Percentiles rank a stretch among this genome's conserved stretches.
Evolutionary conservation across 129 eudicot genomes (phyloP).

Genomic region (Heracleum sosnowskyi): DNA sequence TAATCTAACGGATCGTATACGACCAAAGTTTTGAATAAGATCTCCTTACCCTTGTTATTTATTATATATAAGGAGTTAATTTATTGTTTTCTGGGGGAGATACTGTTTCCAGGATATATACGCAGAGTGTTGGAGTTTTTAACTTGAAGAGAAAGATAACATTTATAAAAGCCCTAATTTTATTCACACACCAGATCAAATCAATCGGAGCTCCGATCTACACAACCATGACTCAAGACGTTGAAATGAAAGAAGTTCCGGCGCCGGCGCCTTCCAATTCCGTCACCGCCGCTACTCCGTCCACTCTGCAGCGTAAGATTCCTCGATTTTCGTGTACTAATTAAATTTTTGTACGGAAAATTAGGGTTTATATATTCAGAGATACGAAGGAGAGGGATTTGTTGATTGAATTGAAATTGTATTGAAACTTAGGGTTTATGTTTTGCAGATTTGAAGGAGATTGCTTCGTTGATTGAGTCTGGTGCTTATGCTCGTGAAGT

Average conservation of each 20-base stretch:
- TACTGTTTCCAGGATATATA: too few species aligned
- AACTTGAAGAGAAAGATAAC: conserved; percentile 4
- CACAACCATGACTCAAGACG: conserved; percentile 69
- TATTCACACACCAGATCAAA: not conserved
- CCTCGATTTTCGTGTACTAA: not conserved
- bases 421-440: not conserved
- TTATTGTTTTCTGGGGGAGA: too few species aligned
- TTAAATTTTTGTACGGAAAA: not conserved
- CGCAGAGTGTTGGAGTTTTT: not conserved
- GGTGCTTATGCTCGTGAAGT: conserved; percentile 83
- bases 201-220: conserved; percentile 1
- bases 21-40: too few species aligned
- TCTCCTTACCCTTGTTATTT: too few species aligned
- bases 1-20: too few species aligned
- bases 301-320: conserved; percentile 58
- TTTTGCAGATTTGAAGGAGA: conserved; percentile 67
- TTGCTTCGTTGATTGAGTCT: conserved; percentile 57
- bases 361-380: not conserved
- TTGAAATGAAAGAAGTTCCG: conserved; percentile 78
- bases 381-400: conserved; percentile 32
- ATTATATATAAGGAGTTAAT: too few species aligned
- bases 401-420: conserved; percentile 32
- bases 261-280: conserved; percentile 56
- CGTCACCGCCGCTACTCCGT: conserved; percentile 31
- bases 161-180: not conserved